phyloP scores from a whole-genome alignment of 805 yeast species.

The Cyberlindnera mississippiensis region DNA sequence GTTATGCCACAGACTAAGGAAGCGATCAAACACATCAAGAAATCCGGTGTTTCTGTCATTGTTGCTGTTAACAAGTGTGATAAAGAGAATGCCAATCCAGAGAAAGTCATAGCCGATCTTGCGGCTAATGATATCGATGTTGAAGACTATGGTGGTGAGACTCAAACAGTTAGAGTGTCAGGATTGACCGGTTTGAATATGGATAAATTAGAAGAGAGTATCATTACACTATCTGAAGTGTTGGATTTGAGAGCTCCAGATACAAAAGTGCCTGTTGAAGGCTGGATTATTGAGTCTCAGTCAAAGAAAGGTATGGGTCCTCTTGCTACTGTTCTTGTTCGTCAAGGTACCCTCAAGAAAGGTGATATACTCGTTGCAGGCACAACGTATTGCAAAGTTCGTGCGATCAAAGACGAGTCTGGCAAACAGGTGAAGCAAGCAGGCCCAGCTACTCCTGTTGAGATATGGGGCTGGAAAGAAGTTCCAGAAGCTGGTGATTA shows the following conservation, averaged over 20 bases:
- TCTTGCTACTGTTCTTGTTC: slow-evolving; percentile 79
- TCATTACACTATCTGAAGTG: slow-evolving; percentile 79
- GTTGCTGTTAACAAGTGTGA: slow-evolving; percentile 95
- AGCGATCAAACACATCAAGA: slow-evolving; percentile 89
- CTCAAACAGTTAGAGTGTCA: slow-evolving; percentile 82
- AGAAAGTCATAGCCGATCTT: slow-evolving; percentile 73
- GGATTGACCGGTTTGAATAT: slow-evolving; percentile 89
- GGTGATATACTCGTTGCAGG: slow-evolving; percentile 86
- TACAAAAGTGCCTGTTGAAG: slow-evolving; percentile 55
- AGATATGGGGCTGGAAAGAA: slow-evolving; percentile 91
- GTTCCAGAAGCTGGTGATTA: slow-evolving; percentile 89
- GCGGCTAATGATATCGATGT: slow-evolving; percentile 75
- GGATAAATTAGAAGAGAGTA: slow-evolving; percentile 85
- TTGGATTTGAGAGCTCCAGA: slow-evolving; percentile 67
- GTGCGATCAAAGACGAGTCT: slow-evolving; percentile 68
- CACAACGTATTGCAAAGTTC: slow-evolving; percentile 77
- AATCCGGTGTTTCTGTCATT: slow-evolving; percentile 75
- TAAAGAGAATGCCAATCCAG: slow-evolving; percentile 68
- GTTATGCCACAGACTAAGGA: slow-evolving; percentile 97
- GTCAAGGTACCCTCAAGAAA: slow-evolving; percentile 67
- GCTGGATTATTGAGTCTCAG: slow-evolving; percentile 86
- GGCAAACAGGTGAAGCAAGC: slow-evolving; percentile 64
- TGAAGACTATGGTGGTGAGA: slow-evolving; percentile 94
- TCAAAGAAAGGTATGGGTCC: slow-evolving; percentile 79
- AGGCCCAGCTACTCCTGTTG: slow-evolving; percentile 86